Base-by-base conservation (phyloP, 345 rosid genomes). In the Lepidium aucheri region DNA sequence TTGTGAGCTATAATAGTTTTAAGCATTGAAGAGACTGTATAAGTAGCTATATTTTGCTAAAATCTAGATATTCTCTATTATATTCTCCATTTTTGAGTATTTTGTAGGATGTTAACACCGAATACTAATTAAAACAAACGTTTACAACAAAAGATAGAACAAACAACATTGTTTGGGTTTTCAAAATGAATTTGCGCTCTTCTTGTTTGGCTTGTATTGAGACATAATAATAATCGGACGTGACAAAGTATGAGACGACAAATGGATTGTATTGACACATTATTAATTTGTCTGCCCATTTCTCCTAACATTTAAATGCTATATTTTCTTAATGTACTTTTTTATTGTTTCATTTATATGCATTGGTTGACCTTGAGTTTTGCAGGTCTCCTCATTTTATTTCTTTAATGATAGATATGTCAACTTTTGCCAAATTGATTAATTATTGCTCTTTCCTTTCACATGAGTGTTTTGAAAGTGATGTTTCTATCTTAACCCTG, bases 221-320 rank as follows among this genome's bases (percentile, higher is more conserved):
- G 49, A 40, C 22, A 61, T 53, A 53, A 12, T 39, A 30, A 56
- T 39, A 30, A 64, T 72, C 53, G 9, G 7, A 17, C 42, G 8
- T 43, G 63, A 54, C 76, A 71, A 26, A 71, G 10, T 55, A 55
- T 46, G 59, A 63, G 33, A 63, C 58, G 75, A 72, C 76, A 72
- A 63, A 55, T 56, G 35, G 51, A 63, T 47, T 55, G 36, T 40
- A 63, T 53, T 4, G 30, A 34, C 38, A 30, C 28, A 62, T 32
- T 26, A 62, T 32, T 26, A 26, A 26, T 26, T 26, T 56, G 12
- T 50, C 26, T 59, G 73, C 59, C 59, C 26, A 28, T 46, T 12
- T 68, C 66, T 59, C 43, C 41, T 45, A 6, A 50, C 39, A 49
- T 58, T 13, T 68, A 49, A 49, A 12, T 50, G 59, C 9, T 38